Conservation (phyloP, 2,329 filamentous ascomycete genomes). For the Penicillium decumbens region DNA sequence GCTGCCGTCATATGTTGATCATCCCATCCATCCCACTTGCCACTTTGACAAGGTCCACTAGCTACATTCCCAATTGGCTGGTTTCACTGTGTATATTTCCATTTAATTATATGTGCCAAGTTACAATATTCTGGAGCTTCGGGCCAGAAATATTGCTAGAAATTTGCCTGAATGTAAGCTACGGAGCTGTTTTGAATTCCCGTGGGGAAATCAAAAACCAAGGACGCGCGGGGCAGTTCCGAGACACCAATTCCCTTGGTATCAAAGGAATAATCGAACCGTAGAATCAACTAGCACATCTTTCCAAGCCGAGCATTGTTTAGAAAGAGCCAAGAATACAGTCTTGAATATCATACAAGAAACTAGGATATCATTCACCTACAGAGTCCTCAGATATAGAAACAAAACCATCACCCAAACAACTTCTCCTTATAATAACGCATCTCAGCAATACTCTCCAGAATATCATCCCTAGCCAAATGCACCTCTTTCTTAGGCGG, state of each 20-base stretch:
- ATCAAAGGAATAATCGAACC: too few relatives aligned
- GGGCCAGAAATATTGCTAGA: neutral
- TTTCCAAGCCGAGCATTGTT: too few relatives aligned
- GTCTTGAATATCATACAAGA: too few relatives aligned
- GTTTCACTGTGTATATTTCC: neutral
- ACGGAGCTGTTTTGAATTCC: neutral
- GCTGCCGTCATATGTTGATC: constrained; percentile 27
- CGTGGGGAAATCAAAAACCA: neutral
- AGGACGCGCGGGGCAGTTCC: neutral
- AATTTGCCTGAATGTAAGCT: too few relatives aligned
- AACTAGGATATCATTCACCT: neutral
- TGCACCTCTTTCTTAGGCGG: constrained; percentile 73
- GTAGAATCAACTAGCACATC: too few relatives aligned
- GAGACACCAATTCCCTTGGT: neutral
- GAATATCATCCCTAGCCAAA: constrained; percentile 79
- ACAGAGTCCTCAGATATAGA: neutral
- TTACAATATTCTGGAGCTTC: neutral
- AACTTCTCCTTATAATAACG: constrained; percentile 71
- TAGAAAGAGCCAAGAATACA: too few relatives aligned
- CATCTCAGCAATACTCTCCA: constrained; percentile 93
- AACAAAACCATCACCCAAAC: constrained; percentile 44
- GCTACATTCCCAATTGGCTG: neutral
- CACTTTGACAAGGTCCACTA: neutral
- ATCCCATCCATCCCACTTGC: constrained; percentile 17
- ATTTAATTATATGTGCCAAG: neutral